These are phyloP conservation scores for Fusarium brevicatenulatum DNA, from an alignment of 2,329 filamentous ascomycete species.

Conservation along the genomic window DNA sequence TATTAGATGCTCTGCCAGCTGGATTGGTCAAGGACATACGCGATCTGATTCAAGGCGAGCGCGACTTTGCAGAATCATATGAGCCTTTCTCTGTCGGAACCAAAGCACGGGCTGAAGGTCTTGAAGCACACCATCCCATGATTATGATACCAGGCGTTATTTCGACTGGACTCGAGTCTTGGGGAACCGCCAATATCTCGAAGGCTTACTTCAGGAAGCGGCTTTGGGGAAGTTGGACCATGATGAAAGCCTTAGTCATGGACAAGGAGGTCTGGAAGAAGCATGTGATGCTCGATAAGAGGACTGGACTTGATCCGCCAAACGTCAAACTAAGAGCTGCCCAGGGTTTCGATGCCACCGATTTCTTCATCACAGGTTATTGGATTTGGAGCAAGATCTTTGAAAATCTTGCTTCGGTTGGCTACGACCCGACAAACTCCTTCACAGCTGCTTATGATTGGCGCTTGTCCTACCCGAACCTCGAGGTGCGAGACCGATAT, in stretches of 20 bases:
- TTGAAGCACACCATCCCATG: slow-evolving; percentile 84
- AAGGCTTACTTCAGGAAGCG: slow-evolving; percentile 93
- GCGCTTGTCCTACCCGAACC: slow-evolving; percentile 88
- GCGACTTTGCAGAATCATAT: slow-evolving; percentile 83
- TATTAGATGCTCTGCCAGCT: slow-evolving; percentile 88
- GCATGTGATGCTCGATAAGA: slow-evolving; percentile 96
- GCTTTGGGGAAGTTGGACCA: slow-evolving; percentile 97
- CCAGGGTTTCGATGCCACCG: slow-evolving; percentile 96
- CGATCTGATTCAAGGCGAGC: slow-evolving; percentile 87
- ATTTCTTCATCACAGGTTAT: slow-evolving; percentile 92
- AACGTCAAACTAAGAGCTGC: slow-evolving; percentile 90
- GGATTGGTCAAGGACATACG: slow-evolving; percentile 86
- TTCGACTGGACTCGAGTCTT: slow-evolving; percentile 95
- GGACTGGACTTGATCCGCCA: slow-evolving; percentile 89
- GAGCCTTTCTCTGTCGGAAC: slow-evolving; percentile 93
- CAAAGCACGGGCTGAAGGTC: slow-evolving; percentile 82
- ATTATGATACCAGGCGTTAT: slow-evolving; percentile 99
- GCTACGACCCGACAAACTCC: slow-evolving; percentile 87
- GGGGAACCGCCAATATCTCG: slow-evolving; percentile 88
- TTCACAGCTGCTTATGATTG: slow-evolving; percentile 85
- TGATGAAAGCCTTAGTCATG: slow-evolving; percentile 94
- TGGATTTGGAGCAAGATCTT: slow-evolving; percentile 99
- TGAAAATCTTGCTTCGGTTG: slow-evolving; percentile 94
- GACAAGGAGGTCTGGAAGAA: slow-evolving; percentile 96
- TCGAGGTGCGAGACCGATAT: slow-evolving; percentile 91